Conservation (phyloP, 768 basidiomycete genomes). For the Phanerochaete sordida region DNA sequence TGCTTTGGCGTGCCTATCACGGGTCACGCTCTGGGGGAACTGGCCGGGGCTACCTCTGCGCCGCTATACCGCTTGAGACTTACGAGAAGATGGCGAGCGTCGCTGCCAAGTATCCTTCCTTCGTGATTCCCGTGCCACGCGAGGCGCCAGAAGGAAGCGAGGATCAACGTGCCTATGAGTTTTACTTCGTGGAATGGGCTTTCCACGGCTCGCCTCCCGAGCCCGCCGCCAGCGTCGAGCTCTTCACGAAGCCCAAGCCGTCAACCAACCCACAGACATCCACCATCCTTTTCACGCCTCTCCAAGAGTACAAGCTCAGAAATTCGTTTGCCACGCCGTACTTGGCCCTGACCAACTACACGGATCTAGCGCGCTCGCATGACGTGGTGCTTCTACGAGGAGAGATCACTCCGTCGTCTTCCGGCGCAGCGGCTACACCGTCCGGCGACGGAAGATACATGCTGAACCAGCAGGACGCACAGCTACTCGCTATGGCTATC, state of each 20-base stretch:
- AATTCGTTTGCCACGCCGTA: constrained; percentile 87
- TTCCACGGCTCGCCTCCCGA: constrained; percentile 71
- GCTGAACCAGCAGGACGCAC: constrained; percentile 79
- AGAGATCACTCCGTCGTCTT: constrained; percentile 75
- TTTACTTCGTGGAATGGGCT: constrained; percentile 87
- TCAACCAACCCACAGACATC: constrained; percentile 50
- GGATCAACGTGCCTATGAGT: constrained; percentile 60
- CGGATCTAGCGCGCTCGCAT: constrained; percentile 80
- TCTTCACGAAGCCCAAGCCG: constrained; percentile 36
- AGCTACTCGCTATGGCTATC: constrained; percentile 71
- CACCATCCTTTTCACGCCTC: constrained; percentile 87
- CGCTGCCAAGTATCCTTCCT: constrained; percentile 67
- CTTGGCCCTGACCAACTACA: constrained; percentile 87
- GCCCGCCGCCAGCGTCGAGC: constrained; percentile 36
- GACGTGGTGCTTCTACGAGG: constrained; percentile 84
- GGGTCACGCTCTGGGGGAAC: constrained; percentile 75
- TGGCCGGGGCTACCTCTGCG: constrained; percentile 82
- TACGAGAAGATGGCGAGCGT: constrained; percentile 68
- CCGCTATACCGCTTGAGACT: constrained; percentile 66
- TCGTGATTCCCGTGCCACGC: constrained; percentile 80
- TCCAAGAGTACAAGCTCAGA: constrained; percentile 89
- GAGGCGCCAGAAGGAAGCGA: constrained; percentile 22
- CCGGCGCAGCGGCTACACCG: constrained; percentile 26
- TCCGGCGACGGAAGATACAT: constrained; percentile 46
- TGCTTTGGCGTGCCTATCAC: constrained; percentile 90